Conservation (phyloP, 257 asterid species). For the Ligustrum vulgare region DNA sequence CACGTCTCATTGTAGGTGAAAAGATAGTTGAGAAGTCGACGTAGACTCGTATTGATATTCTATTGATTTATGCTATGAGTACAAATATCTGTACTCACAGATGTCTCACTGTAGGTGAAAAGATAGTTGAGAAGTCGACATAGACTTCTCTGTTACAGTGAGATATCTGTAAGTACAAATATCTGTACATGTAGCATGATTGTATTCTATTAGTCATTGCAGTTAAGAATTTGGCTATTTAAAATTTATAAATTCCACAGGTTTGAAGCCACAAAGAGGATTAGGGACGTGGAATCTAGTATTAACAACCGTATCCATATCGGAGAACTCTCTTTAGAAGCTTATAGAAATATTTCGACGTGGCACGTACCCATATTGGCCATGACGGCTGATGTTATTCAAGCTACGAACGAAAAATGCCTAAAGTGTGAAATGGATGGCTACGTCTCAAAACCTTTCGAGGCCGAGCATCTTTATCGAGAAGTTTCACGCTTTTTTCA, state of each 20-base stretch:
- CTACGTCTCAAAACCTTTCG: slow-evolving; percentile 88
- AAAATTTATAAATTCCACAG: slow-evolving; percentile 31
- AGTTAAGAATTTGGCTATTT: not conserved
- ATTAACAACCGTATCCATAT: slow-evolving; percentile 41
- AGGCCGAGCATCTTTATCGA: slow-evolving; percentile 87
- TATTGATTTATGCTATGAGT: too few species aligned
- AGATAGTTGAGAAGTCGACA: too few species aligned
- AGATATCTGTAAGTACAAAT: too few species aligned
- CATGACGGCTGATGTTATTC: slow-evolving; percentile 97
- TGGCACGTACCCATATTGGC: slow-evolving; percentile 96
- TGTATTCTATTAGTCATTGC: not conserved
- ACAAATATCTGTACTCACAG: too few species aligned
- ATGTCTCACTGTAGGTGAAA: too few species aligned
- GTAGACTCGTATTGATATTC: too few species aligned
- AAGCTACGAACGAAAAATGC: slow-evolving; percentile 79
- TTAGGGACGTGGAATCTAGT: slow-evolving; percentile 53
- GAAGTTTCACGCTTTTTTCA: slow-evolving; percentile 81
- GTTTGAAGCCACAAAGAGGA: slow-evolving; percentile 76
- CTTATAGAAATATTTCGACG: slow-evolving; percentile 38
- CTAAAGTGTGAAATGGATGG: slow-evolving; percentile 76
- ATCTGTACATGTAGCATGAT: too few species aligned
- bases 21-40: too few species aligned
- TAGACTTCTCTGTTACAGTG: too few species aligned
- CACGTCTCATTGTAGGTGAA: too few species aligned
- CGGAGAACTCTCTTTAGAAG: slow-evolving; percentile 50